phyloP scores from a whole-genome alignment of 257 asterid genomes.

The Phtheirospermum japonicum region DNA sequence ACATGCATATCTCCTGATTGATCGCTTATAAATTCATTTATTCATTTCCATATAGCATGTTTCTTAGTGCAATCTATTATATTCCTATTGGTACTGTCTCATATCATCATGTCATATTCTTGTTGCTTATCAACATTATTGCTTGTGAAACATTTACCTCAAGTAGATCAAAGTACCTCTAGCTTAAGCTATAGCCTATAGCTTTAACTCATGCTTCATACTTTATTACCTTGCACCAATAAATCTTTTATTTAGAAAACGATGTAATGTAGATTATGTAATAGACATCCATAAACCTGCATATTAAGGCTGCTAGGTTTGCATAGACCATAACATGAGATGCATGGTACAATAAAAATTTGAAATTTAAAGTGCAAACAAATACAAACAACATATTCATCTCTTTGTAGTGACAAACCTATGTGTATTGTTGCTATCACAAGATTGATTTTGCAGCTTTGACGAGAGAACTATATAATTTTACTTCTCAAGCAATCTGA shows the following conservation, averaged over 20 bases:
- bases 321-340: not conserved
- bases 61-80: not conserved
- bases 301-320: not conserved
- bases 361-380: too few relatives aligned
- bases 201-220: conserved; percentile 2
- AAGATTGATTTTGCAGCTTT: not conserved
- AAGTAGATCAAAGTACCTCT: not conserved
- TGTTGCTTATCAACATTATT: not conserved
- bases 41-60: not conserved
- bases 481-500: not conserved
- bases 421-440: not conserved
- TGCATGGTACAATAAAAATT: not conserved
- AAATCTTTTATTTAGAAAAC: too few relatives aligned
- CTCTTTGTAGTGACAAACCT: not conserved
- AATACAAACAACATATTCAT: not conserved
- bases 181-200: not conserved
- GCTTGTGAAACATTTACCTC: conserved; percentile 1
- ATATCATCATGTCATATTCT: not conserved
- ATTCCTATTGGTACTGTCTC: not conserved
- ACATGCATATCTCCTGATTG: not conserved
- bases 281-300: too few relatives aligned
- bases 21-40: not conserved
- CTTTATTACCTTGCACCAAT: not conserved
- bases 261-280: too few relatives aligned
- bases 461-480: not conserved